Evolutionary conservation across 768 basidiomycete species (phyloP).

Genomic region (Suillus tomentosus): DNA sequence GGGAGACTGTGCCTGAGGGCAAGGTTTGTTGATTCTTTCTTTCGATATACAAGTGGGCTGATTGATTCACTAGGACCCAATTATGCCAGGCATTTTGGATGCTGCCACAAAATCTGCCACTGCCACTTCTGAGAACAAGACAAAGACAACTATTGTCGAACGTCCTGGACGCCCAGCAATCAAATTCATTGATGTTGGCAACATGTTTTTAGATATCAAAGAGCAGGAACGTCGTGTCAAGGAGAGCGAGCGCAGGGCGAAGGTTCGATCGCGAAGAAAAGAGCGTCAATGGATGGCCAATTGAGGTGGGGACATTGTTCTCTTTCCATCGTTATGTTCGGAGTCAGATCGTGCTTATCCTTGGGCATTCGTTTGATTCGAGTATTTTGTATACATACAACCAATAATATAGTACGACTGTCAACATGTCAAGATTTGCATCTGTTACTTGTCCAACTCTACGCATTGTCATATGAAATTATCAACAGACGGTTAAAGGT

Average conservation of each 20-base stretch:
- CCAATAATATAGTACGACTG: background rate
- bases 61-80: slow-evolving; percentile 50
- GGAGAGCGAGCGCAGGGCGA: slow-evolving; percentile 50
- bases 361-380: background rate
- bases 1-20: slow-evolving; percentile 77
- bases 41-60: background rate
- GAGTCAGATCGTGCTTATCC: background rate
- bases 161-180: slow-evolving; percentile 53
- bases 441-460: too few relatives aligned
- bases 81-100: slow-evolving; percentile 59
- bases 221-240: slow-evolving; percentile 53
- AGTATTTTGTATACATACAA: background rate
- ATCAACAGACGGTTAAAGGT: background rate
- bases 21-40: slow-evolving; percentile 44
- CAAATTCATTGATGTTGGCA: slow-evolving; percentile 75
- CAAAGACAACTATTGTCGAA: slow-evolving; percentile 40
- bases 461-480: background rate
- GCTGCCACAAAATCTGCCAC: slow-evolving; percentile 44
- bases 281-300: slow-evolving; percentile 9
- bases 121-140: slow-evolving; percentile 39
- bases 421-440: background rate
- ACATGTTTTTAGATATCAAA: slow-evolving; percentile 62
- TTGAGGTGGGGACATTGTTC: background rate
- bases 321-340: background rate
- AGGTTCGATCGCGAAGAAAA: slow-evolving; percentile 31